These are phyloP conservation scores for Mycena rebaudengoi DNA, from an alignment of 768 basidiomycete species.

Conservation along the genomic window DNA sequence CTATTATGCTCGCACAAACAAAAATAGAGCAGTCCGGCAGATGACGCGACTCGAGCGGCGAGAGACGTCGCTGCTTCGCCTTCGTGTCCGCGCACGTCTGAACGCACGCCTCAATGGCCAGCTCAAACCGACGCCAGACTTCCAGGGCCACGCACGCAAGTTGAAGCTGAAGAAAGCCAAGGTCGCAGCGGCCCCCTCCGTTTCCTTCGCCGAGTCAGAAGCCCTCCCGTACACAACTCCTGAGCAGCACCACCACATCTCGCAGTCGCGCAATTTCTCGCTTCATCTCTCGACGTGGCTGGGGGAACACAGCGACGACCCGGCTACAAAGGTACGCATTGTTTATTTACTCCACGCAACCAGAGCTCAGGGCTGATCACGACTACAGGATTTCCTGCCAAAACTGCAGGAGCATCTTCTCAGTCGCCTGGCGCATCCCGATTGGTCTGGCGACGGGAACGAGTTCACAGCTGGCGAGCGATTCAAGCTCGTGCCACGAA, in stretches of 20 bases:
- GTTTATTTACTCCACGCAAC: background rate
- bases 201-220: background rate
- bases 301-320: background rate
- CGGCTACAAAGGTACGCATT: background rate
- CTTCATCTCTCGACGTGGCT: background rate
- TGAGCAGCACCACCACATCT: slow-evolving; percentile 17
- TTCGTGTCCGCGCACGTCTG: background rate
- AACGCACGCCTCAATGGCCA: background rate
- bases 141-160: background rate
- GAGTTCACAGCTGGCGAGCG: slow-evolving; percentile 23
- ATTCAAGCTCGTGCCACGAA: slow-evolving; percentile 23
- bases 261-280: slow-evolving; percentile 3
- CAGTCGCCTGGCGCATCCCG: slow-evolving; percentile 26
- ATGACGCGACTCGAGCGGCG: slow-evolving; percentile 33
- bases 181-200: background rate
- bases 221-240: slow-evolving; percentile 12
- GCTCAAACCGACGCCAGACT: background rate
- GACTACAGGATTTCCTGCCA: slow-evolving; percentile 31
- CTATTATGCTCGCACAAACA: slow-evolving; percentile 40
- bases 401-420: slow-evolving; percentile 41
- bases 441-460: slow-evolving; percentile 25
- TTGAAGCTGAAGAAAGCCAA: background rate
- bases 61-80: slow-evolving; percentile 7
- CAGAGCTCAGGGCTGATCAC: too few species aligned
- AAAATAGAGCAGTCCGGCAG: slow-evolving; percentile 22